These are phyloP conservation scores for Ampelocalamus luodianensis DNA, from an alignment of 176 grass and related monocot species.

Conservation along the genomic window DNA sequence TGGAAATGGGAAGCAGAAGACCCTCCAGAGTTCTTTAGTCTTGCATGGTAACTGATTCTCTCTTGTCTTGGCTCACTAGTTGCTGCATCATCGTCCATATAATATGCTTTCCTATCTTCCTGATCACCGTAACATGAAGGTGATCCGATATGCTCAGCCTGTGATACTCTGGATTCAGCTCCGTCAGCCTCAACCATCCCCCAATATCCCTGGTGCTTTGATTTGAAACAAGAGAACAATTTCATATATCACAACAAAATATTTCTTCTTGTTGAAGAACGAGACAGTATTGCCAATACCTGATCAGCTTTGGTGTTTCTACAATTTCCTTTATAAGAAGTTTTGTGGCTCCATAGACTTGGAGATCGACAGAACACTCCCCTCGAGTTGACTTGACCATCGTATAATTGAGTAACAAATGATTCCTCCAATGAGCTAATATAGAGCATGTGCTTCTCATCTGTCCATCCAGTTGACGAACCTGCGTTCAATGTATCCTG, in stretches of 20 bases:
- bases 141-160: constrained; percentile 42
- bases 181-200: constrained; percentile 38
- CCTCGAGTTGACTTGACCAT: constrained; percentile 41
- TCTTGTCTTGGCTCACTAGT: constrained; percentile 36
- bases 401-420: constrained; percentile 73
- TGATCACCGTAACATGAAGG: constrained; percentile 37
- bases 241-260: constrained; percentile 23
- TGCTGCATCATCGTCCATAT: constrained; percentile 38
- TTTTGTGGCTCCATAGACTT: constrained; percentile 38
- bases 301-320: constrained; percentile 38
- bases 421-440: constrained; percentile 71
- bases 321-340: constrained; percentile 41
- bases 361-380: constrained; percentile 39
- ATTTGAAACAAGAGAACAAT: background rate
- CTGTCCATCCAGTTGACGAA: constrained; percentile 68
- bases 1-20: constrained; percentile 34
- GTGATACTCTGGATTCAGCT: constrained; percentile 46
- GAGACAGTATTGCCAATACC: constrained; percentile 44
- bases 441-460: constrained; percentile 86
- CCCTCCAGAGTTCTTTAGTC: constrained; percentile 38
- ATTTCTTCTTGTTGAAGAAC: constrained; percentile 2
- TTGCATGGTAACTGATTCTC: constrained; percentile 26
- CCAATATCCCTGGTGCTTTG: constrained; percentile 37
- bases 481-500: constrained; percentile 40
- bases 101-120: background rate